A percentile compares a stretch with the other conserved stretches of the same genome.
Evolutionary conservation across 371 early-diverging fungal genomes (phyloP).

Genomic region (Amoeboaphelidium occidentale): DNA sequence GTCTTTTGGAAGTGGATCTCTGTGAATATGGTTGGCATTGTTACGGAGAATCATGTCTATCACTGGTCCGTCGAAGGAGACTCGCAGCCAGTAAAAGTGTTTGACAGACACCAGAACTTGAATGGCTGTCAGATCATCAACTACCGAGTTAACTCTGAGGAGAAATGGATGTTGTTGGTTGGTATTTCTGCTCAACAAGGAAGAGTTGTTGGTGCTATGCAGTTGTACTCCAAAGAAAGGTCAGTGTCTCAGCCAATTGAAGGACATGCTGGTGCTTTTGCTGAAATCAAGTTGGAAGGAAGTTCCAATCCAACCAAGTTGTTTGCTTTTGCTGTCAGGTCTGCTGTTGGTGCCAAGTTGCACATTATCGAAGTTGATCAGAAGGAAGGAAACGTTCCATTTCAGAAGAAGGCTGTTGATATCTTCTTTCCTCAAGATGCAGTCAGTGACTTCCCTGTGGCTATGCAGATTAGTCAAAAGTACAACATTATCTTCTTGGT

Average conservation of each 20-base stretch:
- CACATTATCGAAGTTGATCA: conserved; percentile 93
- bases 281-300: conserved; percentile 57
- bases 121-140: conserved; percentile 78
- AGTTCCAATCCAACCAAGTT: conserved; percentile 46
- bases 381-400: conserved; percentile 63
- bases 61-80: conserved; percentile 92
- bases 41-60: conserved; percentile 65
- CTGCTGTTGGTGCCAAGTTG: conserved; percentile 39
- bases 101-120: conserved; percentile 67
- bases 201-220: conserved; percentile 84
- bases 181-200: conserved; percentile 76
- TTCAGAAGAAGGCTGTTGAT: conserved; percentile 72
- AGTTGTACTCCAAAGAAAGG: conserved; percentile 74
- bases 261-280: conserved; percentile 90
- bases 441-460: conserved; percentile 77
- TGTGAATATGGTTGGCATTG: conserved; percentile 58
- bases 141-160: conserved; percentile 62
- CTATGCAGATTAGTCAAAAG: conserved; percentile 79
- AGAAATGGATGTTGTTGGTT: conserved; percentile 77
- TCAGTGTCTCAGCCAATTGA: conserved; percentile 83
- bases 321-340: conserved; percentile 76
- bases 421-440: conserved; percentile 88
- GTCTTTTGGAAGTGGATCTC: conserved; percentile 92
- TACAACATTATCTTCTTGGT: conserved; percentile 77
- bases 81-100: conserved; percentile 56